Base-by-base conservation (phyloP, 768 basidiomycete genomes). In the Rhodotorula kratochvilovae region DNA sequence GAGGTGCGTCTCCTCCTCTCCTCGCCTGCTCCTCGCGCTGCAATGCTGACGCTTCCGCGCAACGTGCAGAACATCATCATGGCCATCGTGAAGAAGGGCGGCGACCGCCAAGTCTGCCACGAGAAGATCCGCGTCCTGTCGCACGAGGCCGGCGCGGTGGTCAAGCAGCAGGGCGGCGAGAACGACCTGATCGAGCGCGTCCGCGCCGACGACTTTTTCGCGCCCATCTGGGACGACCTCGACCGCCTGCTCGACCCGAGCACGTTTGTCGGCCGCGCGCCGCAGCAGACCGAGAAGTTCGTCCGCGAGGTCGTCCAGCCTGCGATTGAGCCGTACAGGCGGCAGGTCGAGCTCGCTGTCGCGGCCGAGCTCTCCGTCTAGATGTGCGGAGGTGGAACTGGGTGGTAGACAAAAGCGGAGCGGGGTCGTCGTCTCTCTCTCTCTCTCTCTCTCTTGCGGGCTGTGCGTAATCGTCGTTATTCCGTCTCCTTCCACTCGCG, bases 181-280 rank as follows among this genome's bases (percentile, higher is more conserved):
- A 98, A 99, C 81, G 95, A 99, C 81, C 84, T 99, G 43, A 93
- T 99, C 78, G 90, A 90, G 61, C 87, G 96, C 60, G 86, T 98
- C 71, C 85, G 85, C 67, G 81, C 81, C 55, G 90, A 94, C 78
- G 72, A 84, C n/a, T 98, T 94, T 84, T 98, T 98, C 80, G 87
- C 88, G 79, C 87, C 90, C 17, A 92, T 98, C 82, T 89, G 89
- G 77, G 83, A 78, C 61, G 85, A 94, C 58, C 84, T 98, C 61
- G 91, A 92, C 53, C 81, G 78, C 48, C 81, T 98, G 75, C 83
- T 99, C 70, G 88, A 97, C 59, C 92, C 96, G 39, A 81, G 81
- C 73, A 94, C 88, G 64, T 99, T 98, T 80, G 86, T 96, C 59
- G 95, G 96, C 4, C 85, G 94, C 27, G 96, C 96, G 21, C 92